Base-by-base conservation (phyloP, 129 eudicot species). In the Flaveria sonorensis region DNA sequence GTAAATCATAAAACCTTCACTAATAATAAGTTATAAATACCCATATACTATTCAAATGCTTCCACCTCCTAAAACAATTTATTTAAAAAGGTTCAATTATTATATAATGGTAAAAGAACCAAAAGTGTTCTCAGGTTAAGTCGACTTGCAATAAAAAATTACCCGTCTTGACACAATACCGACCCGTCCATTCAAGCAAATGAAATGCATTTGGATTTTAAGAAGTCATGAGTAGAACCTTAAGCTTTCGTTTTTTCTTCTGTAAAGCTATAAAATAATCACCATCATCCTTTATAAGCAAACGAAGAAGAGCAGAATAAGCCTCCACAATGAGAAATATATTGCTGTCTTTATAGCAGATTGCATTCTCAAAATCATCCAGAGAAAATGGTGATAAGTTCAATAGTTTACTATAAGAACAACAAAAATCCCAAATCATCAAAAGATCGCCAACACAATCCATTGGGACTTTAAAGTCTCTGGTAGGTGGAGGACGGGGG, bases 341-440 rank as follows among this genome's bases (percentile, higher is more conserved):
- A 79, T 90, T 91, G 87, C 98, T 86, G 55, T 89, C 97, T 82
- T 87, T 94, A 64, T 86, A 83, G 77, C 96, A 89, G 36, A 94
- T 75, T 5, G 97, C 92, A 69, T 85, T 89, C 71, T 91, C 97
- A 83, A 94, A 91, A 81, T 94, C 96, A 77, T 91, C 92, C 61
- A 94, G 82, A 15, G 97, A 83, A 79, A 87, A 94, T 12, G 89
- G 92, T 7, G 84, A 89, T 83, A 94, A 82, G 63, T 81, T 73
- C 78, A 94, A 79, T 15, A 89, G 80, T 90, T 86, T 86, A 64
- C 96, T 82, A 61, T 86, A 94, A 51, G 90, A 91, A 42, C 85
- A 65, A 80, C 97, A 94, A 66, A 94, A 94, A 72, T 91, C 96
- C 98, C 98, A 94, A 64, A 87, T 89, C 98, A 94, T 91, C 84